Conservation (phyloP, 192 early-diverging fungal genomes). For the Pilobolus umbonatus region DNA sequence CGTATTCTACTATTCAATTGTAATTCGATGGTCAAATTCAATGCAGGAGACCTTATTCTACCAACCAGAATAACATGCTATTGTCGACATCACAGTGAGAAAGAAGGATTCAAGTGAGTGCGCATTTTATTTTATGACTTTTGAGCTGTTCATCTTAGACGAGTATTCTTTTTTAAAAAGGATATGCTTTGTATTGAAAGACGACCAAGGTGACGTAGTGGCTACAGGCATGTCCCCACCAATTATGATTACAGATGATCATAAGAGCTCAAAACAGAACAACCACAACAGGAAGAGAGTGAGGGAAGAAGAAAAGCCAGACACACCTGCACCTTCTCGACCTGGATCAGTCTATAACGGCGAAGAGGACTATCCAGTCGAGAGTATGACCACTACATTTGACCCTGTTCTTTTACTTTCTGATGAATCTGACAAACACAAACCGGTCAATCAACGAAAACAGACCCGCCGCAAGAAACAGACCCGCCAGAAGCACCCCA, state of each 20-base stretch:
- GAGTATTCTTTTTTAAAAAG: slow-evolving; percentile 19
- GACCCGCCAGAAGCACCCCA: background rate
- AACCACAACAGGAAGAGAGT: slow-evolving; percentile 6
- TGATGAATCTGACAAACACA: no score
- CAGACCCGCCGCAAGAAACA: no score
- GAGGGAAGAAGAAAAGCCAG: slow-evolving; percentile 9
- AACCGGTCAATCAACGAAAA: no score
- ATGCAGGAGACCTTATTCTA: slow-evolving; percentile 80
- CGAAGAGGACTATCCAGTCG: background rate
- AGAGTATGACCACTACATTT: background rate
- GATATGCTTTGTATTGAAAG: slow-evolving; percentile 75
- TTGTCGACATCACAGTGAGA: slow-evolving; percentile 93
- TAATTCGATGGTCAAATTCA: slow-evolving; percentile 80
- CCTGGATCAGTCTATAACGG: slow-evolving; percentile 23
- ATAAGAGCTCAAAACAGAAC: slow-evolving; percentile 76
- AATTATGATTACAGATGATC: slow-evolving; percentile 97
- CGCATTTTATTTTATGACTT: background rate
- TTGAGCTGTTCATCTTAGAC: background rate
- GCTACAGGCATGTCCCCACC: slow-evolving; percentile 83
- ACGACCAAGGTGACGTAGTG: slow-evolving; percentile 58
- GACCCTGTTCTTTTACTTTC: background rate
- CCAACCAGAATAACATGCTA: slow-evolving; percentile 96
- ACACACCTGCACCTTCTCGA: slow-evolving; percentile 31
- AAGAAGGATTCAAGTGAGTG: slow-evolving; percentile 76
- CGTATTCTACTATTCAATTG: slow-evolving; percentile 89